These are phyloP conservation scores for Mucor irregularis DNA, from an alignment of 371 early-diverging fungal species.

Conservation along the genomic window DNA sequence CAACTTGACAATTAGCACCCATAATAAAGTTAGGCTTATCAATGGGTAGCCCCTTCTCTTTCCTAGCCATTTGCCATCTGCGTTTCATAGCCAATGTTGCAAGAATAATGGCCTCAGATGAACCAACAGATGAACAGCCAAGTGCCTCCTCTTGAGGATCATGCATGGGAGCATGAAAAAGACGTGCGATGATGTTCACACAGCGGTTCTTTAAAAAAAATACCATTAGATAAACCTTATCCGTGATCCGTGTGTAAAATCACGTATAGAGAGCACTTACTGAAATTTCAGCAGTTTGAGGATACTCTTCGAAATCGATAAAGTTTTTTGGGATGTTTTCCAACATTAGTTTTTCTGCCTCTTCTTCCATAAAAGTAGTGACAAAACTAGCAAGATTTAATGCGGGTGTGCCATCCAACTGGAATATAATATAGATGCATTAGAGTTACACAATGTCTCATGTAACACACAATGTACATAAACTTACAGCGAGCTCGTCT, in stretches of 20 bases:
- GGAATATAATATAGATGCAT: background rate
- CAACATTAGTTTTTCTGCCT: slow-evolving; percentile 71
- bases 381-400: slow-evolving; percentile 78
- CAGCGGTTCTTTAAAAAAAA: slow-evolving; percentile 61
- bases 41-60: slow-evolving; percentile 55
- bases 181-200: slow-evolving; percentile 67
- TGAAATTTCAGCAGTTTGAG: slow-evolving; percentile 45
- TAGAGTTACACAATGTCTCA: background rate
- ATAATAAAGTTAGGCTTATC: slow-evolving; percentile 75
- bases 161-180: slow-evolving; percentile 61
- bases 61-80: slow-evolving; percentile 61
- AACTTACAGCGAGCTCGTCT: slow-evolving; percentile 44
- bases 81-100: slow-evolving; percentile 73
- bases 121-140: slow-evolving; percentile 72
- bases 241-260: background rate
- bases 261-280: slow-evolving; percentile 27
- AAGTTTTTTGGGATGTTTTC: slow-evolving; percentile 74
- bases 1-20: slow-evolving; percentile 71
- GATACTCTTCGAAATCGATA: slow-evolving; percentile 76
- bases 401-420: slow-evolving; percentile 74
- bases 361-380: slow-evolving; percentile 58
- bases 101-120: slow-evolving; percentile 75
- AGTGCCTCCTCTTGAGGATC: slow-evolving; percentile 33
- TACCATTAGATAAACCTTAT: background rate
- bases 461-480: too few relatives aligned